These are phyloP conservation scores for Suhomyces kunorum DNA, from an alignment of 1,139 yeast species.

Conservation along the genomic window DNA sequence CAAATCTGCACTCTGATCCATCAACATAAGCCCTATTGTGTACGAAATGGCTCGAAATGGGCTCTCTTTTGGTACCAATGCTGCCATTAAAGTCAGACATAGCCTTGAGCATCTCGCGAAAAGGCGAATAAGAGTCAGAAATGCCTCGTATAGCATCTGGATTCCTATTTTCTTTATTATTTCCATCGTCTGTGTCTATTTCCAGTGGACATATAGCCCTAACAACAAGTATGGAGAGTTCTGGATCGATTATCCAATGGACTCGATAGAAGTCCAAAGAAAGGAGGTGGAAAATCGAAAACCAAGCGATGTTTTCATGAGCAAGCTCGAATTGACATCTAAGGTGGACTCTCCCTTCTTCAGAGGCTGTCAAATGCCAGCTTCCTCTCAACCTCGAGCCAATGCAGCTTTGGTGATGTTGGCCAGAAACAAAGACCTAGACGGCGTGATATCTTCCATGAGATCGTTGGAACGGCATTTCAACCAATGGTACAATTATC, in stretches of 20 bases:
- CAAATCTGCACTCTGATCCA: too few species aligned
- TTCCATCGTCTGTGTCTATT: not conserved
- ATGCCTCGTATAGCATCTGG: not conserved
- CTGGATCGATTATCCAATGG: slow-evolving; percentile 8
- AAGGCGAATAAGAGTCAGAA: slow-evolving; percentile 2
- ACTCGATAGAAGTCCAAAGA: not conserved
- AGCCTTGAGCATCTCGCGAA: not conserved
- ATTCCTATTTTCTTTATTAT: not conserved
- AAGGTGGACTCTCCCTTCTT: slow-evolving; percentile 46
- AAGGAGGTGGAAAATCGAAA: not conserved
- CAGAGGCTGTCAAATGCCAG: slow-evolving; percentile 53
- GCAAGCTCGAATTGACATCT: slow-evolving; percentile 32
- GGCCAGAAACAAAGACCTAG: slow-evolving; percentile 73
- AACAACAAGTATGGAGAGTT: slow-evolving; percentile 7
- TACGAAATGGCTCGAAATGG: too few species aligned
- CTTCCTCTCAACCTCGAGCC: slow-evolving; percentile 39
- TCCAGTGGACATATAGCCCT: not conserved
- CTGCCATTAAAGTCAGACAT: not conserved
- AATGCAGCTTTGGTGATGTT: slow-evolving; percentile 85
- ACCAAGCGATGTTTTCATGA: slow-evolving; percentile 22
- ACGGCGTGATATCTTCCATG: slow-evolving; percentile 70
- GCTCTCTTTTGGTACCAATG: not conserved
- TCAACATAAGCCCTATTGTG: too few species aligned
- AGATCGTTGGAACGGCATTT: slow-evolving; percentile 77
- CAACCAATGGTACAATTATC: slow-evolving; percentile 88